phyloP scores from a whole-genome alignment of 2,329 filamentous ascomycete species.

The Diaporthe sp. region DNA sequence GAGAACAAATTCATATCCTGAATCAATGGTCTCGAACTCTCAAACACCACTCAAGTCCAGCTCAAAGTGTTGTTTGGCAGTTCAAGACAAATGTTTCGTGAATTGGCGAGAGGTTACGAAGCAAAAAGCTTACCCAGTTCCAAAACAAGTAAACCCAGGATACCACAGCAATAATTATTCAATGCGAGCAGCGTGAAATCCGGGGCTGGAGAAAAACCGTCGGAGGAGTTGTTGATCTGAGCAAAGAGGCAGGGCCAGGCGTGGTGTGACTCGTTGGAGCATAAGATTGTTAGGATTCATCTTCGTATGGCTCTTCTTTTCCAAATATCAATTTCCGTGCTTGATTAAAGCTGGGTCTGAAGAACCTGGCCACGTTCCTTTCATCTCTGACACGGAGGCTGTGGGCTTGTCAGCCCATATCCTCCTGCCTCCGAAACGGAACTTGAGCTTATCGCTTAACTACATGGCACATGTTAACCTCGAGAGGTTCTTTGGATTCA shows the following conservation, averaged over 20 bases:
- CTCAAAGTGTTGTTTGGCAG: no score
- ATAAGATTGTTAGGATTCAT: fast-evolving
- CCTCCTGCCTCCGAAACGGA: no score
- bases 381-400: no score
- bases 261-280: neutral
- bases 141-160: no score
- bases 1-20: neutral
- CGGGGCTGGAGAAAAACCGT: no score
- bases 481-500: neutral
- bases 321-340: no score
- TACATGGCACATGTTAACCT: no score
- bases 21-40: fast-evolving
- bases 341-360: neutral
- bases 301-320: neutral
- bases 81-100: no score
- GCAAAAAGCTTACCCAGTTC: no score
- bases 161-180: neutral
- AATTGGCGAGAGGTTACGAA: neutral
- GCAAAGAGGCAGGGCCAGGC: neutral
- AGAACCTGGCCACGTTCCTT: neutral
- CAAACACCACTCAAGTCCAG: no score
- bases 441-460: no score
- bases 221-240: neutral
- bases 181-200: neutral
- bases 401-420: no score